These are phyloP conservation scores for Rossbeevera mucosa DNA, from an alignment of 768 basidiomycete genomes.

Conservation along the genomic window DNA sequence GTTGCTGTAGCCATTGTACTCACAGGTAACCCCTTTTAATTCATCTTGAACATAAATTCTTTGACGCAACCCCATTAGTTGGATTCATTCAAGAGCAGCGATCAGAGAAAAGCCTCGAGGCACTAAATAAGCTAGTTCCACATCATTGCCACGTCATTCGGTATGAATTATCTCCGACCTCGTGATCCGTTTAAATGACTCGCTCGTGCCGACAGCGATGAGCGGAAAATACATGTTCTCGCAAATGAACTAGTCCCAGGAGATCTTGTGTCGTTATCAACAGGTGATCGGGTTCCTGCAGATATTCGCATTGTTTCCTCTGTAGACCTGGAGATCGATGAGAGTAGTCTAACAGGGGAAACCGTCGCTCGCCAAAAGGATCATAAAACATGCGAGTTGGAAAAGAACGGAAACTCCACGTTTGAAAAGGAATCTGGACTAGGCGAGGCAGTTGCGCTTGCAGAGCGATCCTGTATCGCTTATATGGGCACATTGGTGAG, in stretches of 20 bases:
- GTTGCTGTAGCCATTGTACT: conserved; percentile 90
- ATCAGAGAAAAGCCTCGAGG: conserved; percentile 92
- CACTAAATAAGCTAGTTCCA: conserved; percentile 93
- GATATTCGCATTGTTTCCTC: conserved; percentile 82
- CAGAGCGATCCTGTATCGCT: conserved; percentile 82
- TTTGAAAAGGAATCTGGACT: conserved; percentile 33
- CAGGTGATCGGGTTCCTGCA: conserved; percentile 92
- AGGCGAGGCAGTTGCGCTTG: conserved; percentile 50
- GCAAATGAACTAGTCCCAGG: conserved; percentile 97
- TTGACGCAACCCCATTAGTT: conserved; percentile 39
- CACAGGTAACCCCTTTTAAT: conserved; percentile 57
- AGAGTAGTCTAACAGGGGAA: conserved; percentile 93
- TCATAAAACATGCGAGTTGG: conserved; percentile 48
- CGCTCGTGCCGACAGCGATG: conserved; percentile 20
- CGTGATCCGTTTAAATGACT: not conserved
- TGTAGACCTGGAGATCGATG: conserved; percentile 89
- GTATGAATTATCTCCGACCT: conserved; percentile 18
- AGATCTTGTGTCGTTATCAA: conserved; percentile 83
- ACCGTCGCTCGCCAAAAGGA: conserved; percentile 75
- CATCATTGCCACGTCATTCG: conserved; percentile 93
- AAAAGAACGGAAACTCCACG: conserved; percentile 17
- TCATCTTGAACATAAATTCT: not conserved
- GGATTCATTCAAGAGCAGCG: conserved; percentile 95
- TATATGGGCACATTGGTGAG: conserved; percentile 96
- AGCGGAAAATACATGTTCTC: conserved; percentile 73